A percentile compares a stretch with the other conserved stretches of the same genome.
These are phyloP conservation scores for Podaxis sp. DNA, from an alignment of 768 basidiomycete genomes.

Conservation along the genomic window DNA sequence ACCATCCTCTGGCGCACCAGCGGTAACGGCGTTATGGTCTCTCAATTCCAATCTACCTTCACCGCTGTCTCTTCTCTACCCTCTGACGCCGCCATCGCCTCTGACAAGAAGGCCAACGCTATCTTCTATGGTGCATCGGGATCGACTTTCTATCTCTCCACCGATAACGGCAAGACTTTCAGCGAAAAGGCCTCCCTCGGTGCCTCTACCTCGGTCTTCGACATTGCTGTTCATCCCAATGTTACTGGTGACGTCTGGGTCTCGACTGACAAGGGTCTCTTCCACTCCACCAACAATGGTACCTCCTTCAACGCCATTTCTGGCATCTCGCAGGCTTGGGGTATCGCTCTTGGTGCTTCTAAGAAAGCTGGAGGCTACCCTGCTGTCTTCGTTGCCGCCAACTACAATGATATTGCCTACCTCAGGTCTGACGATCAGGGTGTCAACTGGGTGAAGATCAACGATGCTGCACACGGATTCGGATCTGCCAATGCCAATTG, in stretches of 20 bases:
- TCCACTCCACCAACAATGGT: slow-evolving; percentile 56
- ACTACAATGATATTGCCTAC: slow-evolving; percentile 48
- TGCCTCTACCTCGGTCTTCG: slow-evolving; percentile 46
- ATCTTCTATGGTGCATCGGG: slow-evolving; percentile 62
- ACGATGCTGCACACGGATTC: slow-evolving; percentile 58
- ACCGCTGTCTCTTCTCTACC: slow-evolving; percentile 51
- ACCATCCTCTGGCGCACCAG: slow-evolving; percentile 59
- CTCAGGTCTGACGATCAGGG: slow-evolving; percentile 60
- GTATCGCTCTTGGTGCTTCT: slow-evolving; percentile 57
- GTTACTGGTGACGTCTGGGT: slow-evolving; percentile 66
- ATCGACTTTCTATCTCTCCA: slow-evolving; percentile 59
- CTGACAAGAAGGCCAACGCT: slow-evolving; percentile 57
- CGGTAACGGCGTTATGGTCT: slow-evolving; percentile 50
- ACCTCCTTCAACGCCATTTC: slow-evolving; percentile 46
- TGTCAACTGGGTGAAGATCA: slow-evolving; percentile 57
- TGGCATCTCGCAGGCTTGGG: slow-evolving; percentile 53
- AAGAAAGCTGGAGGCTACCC: slow-evolving; percentile 47
- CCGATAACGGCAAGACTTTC: slow-evolving; percentile 56
- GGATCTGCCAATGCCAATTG: slow-evolving; percentile 47
- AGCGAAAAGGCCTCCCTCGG: slow-evolving; percentile 41
- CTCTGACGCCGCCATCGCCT: slow-evolving; percentile 52
- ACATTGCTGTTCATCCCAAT: slow-evolving; percentile 53
- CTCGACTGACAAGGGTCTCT: slow-evolving; percentile 54
- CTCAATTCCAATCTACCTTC: slow-evolving; percentile 50
- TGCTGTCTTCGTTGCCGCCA: slow-evolving; percentile 55